A percentile compares a stretch with the other conserved stretches of the same genome.
Conservation (phyloP, 164 flowering plant species). For the Echeveria elegans region DNA sequence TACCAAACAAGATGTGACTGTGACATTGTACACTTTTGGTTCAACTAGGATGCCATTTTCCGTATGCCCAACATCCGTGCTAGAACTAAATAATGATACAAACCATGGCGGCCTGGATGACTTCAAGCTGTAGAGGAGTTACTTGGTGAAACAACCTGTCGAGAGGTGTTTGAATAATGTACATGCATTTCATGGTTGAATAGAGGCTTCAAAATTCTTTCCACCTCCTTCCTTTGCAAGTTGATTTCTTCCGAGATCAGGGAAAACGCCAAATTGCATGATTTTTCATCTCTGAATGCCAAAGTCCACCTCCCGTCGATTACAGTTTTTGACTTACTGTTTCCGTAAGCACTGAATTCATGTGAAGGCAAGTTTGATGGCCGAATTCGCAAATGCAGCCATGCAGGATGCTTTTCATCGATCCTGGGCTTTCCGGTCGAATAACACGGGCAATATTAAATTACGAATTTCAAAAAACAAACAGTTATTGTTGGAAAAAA, state of each 20-base stretch:
- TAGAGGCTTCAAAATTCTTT: slow-evolving; percentile 59
- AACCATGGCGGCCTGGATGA: not conserved
- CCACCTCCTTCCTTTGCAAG: slow-evolving; percentile 52
- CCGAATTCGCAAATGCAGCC: slow-evolving; percentile 86
- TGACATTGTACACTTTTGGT: not conserved
- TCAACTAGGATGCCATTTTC: not conserved
- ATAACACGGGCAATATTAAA: not conserved
- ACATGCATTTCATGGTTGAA: slow-evolving; percentile 30
- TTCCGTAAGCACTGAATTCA: slow-evolving; percentile 26
- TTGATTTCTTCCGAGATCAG: slow-evolving; percentile 63
- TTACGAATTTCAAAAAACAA: not conserved
- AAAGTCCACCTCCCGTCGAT: slow-evolving; percentile 96
- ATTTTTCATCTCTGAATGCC: slow-evolving; percentile 72
- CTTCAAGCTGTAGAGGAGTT: not conserved
- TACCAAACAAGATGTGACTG: no score
- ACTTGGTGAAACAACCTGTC: not conserved
- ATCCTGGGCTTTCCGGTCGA: slow-evolving; percentile 53
- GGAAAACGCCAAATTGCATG: slow-evolving; percentile 62
- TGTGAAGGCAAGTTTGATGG: slow-evolving; percentile 62
- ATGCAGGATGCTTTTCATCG: slow-evolving; percentile 75
- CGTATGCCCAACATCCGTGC: not conserved
- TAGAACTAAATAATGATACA: not conserved
- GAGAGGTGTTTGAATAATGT: slow-evolving; percentile 21
- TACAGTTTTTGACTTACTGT: slow-evolving; percentile 42
- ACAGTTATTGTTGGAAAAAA: no score